A percentile compares a stretch with the other conserved stretches of the same genome.
phyloP scores from a whole-genome alignment of 495 filamentous ascomycete genomes.

The Aspergillus cristatus region DNA sequence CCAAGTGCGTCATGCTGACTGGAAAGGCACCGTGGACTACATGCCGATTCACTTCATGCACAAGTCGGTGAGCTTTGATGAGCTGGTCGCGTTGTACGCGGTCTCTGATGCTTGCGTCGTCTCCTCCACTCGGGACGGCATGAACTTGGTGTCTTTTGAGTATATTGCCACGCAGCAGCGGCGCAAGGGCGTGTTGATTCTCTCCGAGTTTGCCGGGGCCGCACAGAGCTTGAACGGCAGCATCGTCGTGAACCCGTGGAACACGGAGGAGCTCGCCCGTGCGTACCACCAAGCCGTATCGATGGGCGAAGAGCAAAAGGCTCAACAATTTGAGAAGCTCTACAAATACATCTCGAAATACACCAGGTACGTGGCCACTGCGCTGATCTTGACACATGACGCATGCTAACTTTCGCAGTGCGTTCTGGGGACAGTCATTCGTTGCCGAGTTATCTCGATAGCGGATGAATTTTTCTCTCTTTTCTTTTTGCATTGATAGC shows the following conservation, averaged over 20 bases:
- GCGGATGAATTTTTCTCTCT: constrained; percentile 5
- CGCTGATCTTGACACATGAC: neutral
- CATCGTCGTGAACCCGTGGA: constrained; percentile 83
- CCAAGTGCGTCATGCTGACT: neutral
- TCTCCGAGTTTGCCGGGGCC: constrained; percentile 82
- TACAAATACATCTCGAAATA: constrained; percentile 82
- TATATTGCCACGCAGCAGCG: constrained; percentile 79
- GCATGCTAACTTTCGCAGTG: constrained; percentile 31
- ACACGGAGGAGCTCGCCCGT: constrained; percentile 75
- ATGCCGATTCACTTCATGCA: constrained; percentile 90
- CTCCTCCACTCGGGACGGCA: constrained; percentile 77
- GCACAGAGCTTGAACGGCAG: constrained; percentile 77
- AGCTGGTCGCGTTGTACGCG: constrained; percentile 76
- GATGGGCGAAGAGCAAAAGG: constrained; percentile 65
- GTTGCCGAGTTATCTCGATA: constrained; percentile 61
- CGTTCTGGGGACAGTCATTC: constrained; percentile 80
- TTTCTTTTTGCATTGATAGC: neutral
- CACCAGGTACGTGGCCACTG: constrained; percentile 41
- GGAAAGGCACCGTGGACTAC: constrained; percentile 69
- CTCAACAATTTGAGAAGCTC: constrained; percentile 66
- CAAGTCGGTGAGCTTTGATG: constrained; percentile 73
- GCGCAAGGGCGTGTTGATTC: constrained; percentile 72
- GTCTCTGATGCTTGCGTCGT: constrained; percentile 80
- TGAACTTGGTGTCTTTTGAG: constrained; percentile 89
- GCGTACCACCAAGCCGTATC: constrained; percentile 78